These are phyloP conservation scores for Mucor ambiguus DNA, from an alignment of 371 early-diverging fungal species.

Conservation along the genomic window DNA sequence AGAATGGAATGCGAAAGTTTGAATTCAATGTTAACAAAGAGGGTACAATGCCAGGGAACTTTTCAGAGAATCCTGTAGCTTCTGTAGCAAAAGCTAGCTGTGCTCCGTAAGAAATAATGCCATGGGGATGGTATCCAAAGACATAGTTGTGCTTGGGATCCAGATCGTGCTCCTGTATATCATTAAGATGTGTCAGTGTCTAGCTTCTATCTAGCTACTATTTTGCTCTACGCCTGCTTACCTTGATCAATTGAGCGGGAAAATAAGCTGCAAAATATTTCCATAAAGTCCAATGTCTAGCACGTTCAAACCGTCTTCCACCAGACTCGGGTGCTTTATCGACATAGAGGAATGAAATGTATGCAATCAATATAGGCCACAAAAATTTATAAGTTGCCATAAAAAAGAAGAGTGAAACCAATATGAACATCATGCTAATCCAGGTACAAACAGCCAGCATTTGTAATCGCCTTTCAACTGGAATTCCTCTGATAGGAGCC, in stretches of 20 bases:
- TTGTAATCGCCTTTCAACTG: constrained; percentile 74
- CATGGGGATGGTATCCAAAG: constrained; percentile 84
- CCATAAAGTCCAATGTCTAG: constrained; percentile 64
- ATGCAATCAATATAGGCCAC: constrained; percentile 70
- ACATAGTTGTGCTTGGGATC: constrained; percentile 78
- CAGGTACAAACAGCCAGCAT: constrained; percentile 58
- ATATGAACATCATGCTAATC: constrained; percentile 40
- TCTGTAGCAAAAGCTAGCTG: constrained; percentile 82
- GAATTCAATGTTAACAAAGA: constrained; percentile 61
- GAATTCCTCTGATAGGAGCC: constrained; percentile 40
- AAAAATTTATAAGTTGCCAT: constrained; percentile 50
- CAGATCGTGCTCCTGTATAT: constrained; percentile 65
- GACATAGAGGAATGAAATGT: constrained; percentile 60
- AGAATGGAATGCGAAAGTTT: constrained; percentile 75
- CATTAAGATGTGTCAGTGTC: not conserved
- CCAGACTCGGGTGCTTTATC: constrained; percentile 71
- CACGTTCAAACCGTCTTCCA: constrained; percentile 66
- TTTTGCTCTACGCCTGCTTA: constrained; percentile 20
- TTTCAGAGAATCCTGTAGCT: constrained; percentile 64
- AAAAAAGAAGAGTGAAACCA: constrained; percentile 45
- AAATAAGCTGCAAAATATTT: constrained; percentile 79
- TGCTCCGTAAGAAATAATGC: constrained; percentile 85
- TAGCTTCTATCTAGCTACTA: not conserved
- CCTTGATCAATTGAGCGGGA: constrained; percentile 75
- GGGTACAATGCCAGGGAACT: constrained; percentile 69